phyloP scores from a whole-genome alignment of 139 green algal genomes.

The Micractinium sp. region DNA sequence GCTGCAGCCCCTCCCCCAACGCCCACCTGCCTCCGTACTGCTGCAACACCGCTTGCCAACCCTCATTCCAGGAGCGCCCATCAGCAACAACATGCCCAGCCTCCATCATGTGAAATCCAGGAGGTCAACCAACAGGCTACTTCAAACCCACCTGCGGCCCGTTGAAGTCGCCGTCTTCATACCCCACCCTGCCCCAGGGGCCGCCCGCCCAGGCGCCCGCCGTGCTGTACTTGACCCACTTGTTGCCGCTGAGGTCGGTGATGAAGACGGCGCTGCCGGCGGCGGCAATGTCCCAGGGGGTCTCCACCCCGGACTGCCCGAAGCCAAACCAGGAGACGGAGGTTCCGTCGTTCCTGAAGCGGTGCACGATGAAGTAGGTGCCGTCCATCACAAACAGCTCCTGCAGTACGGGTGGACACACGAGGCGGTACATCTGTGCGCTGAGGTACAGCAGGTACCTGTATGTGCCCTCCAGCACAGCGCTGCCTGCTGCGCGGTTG shows the following conservation, averaged over 20 bases:
- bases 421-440: neutral
- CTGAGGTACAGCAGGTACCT: neutral
- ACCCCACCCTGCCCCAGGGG: neutral
- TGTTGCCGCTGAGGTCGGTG: neutral
- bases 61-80: too few relatives aligned
- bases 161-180: neutral
- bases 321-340: neutral
- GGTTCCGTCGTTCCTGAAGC: neutral
- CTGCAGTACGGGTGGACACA: neutral
- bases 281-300: neutral
- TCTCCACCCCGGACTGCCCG: too few relatives aligned
- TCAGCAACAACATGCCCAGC: too few relatives aligned
- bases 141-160: neutral
- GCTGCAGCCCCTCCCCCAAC: too few relatives aligned
- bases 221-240: neutral
- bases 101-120: too few relatives aligned
- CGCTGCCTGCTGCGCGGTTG: too few relatives aligned
- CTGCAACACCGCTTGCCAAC: too few relatives aligned
- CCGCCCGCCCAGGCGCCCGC: neutral
- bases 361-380: neutral
- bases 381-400: neutral
- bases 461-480: neutral
- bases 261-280: neutral
- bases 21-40: too few relatives aligned
- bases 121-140: too few relatives aligned